Conservation (phyloP, 2,329 filamentous ascomycete species). For the Paecilomyces variotii region DNA sequence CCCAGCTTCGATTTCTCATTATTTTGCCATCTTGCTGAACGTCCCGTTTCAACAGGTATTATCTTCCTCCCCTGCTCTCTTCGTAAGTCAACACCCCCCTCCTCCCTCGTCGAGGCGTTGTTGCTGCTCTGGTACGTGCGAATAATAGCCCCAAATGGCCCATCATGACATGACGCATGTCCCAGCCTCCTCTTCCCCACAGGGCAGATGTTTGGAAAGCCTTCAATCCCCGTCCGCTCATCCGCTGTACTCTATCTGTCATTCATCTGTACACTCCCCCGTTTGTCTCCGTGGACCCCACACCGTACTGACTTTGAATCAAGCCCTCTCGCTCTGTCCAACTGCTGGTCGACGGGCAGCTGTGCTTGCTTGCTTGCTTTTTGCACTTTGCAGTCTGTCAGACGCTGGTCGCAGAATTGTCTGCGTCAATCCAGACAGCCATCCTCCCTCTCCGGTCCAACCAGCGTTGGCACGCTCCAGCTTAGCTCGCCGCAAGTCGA, state of each 20-base stretch:
- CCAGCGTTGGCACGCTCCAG: not conserved
- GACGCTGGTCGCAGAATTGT: not conserved
- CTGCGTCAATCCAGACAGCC: not conserved
- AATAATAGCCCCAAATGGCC: constrained; percentile 7
- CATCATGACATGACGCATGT: constrained; percentile 28
- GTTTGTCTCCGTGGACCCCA: not conserved
- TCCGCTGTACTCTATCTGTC: constrained; percentile 6
- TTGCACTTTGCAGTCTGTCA: not conserved
- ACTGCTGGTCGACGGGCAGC: not conserved
- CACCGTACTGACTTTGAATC: not conserved
- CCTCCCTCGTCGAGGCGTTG: not conserved
- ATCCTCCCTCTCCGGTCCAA: not conserved
- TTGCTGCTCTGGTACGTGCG: not conserved
- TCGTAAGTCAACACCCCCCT: not conserved
- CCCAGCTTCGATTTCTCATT: not conserved
- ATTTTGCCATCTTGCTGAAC: not conserved
- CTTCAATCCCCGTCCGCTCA: constrained; percentile 14
- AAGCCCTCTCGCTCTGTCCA: not conserved
- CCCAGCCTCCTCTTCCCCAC: constrained; percentile 9
- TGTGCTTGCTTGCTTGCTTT: not conserved
- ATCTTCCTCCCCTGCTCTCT: not conserved
- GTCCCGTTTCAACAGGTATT: not conserved
- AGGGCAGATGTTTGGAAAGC: constrained; percentile 11
- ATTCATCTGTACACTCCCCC: not conserved
- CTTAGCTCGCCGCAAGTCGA: not conserved